Percentiles rank a stretch among this genome's conserved stretches.
phyloP scores from a whole-genome alignment of 1,284 basidiomycete genomes.

The Puccinia horiana region DNA sequence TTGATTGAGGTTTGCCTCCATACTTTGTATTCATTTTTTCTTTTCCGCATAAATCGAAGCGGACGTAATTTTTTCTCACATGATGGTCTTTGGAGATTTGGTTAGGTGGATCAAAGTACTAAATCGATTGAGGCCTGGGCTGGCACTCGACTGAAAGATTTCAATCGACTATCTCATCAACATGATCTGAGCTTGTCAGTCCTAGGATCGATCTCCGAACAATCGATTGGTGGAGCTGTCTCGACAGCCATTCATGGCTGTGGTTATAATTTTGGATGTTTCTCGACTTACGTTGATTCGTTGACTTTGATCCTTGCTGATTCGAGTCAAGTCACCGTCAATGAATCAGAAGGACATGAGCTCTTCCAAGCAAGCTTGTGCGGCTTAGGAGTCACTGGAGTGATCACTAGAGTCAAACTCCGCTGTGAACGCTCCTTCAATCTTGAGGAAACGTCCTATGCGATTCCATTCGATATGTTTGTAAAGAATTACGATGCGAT shows the following conservation, averaged over 20 bases:
- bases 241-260: slow-evolving; percentile 94
- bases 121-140: slow-evolving; percentile 66
- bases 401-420: slow-evolving; percentile 78
- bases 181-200: slow-evolving; percentile 79
- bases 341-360: slow-evolving; percentile 68
- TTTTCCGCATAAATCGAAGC: background rate
- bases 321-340: slow-evolving; percentile 70
- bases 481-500: slow-evolving; percentile 64
- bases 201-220: slow-evolving; percentile 94
- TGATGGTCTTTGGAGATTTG: slow-evolving; percentile 34
- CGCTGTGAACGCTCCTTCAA: slow-evolving; percentile 80
- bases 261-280: slow-evolving; percentile 75
- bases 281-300: slow-evolving; percentile 78
- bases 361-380: slow-evolving; percentile 91
- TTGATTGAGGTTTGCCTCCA: slow-evolving; percentile 55
- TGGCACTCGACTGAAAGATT: slow-evolving; percentile 58
- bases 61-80: slow-evolving; percentile 26
- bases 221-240: slow-evolving; percentile 89
- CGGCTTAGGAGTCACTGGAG: slow-evolving; percentile 87
- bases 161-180: slow-evolving; percentile 65
- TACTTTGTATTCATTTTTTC: slow-evolving; percentile 64
- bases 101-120: slow-evolving; percentile 72
- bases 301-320: slow-evolving; percentile 74
- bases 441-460: slow-evolving; percentile 74
- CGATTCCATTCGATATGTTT: slow-evolving; percentile 67